Evolutionary conservation across 2,329 filamentous ascomycete species (phyloP).

Genomic region (Annulohypoxylon truncatum): DNA sequence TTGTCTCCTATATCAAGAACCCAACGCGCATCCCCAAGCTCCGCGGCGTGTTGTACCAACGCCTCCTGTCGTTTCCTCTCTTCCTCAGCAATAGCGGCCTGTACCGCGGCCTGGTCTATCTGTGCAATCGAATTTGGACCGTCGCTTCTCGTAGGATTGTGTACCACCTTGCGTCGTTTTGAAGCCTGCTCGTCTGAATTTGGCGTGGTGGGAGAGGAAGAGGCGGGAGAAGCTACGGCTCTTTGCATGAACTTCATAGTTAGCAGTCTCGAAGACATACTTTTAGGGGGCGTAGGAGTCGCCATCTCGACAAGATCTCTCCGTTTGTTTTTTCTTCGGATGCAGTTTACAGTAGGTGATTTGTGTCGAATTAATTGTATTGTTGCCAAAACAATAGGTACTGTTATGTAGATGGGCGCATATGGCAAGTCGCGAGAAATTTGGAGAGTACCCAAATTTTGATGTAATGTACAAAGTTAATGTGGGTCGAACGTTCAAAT

Average conservation of each 20-base stretch:
- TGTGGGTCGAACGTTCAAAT: background rate
- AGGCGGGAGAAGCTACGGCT: slow-evolving; percentile 72
- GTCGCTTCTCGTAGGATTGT: slow-evolving; percentile 49
- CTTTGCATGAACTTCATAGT: slow-evolving; percentile 99
- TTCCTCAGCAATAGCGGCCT: slow-evolving; percentile 73
- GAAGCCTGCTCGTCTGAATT: slow-evolving; percentile 62
- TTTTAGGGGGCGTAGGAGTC: slow-evolving; percentile 69
- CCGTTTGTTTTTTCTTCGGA: background rate
- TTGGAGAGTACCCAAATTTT: background rate
- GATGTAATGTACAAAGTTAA: background rate
- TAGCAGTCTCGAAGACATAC: slow-evolving; percentile 87
- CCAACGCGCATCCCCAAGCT: slow-evolving; percentile 79
- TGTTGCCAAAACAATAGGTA: background rate
- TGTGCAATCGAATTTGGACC: slow-evolving; percentile 57
- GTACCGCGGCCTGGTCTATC: slow-evolving; percentile 67
- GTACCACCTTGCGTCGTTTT: slow-evolving; percentile 71
- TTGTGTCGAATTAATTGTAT: background rate
- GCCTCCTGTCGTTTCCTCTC: slow-evolving; percentile 73
- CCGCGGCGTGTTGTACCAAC: slow-evolving; percentile 70
- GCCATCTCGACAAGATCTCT: slow-evolving; percentile 53
- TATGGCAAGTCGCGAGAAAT: background rate
- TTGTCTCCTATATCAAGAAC: slow-evolving; percentile 69
- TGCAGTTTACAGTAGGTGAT: background rate
- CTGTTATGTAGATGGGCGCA: background rate
- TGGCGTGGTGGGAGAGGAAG: slow-evolving; percentile 57